These are phyloP conservation scores for Hypoxylon sp. DNA, from an alignment of 2,329 filamentous ascomycete species.

Conservation along the genomic window DNA sequence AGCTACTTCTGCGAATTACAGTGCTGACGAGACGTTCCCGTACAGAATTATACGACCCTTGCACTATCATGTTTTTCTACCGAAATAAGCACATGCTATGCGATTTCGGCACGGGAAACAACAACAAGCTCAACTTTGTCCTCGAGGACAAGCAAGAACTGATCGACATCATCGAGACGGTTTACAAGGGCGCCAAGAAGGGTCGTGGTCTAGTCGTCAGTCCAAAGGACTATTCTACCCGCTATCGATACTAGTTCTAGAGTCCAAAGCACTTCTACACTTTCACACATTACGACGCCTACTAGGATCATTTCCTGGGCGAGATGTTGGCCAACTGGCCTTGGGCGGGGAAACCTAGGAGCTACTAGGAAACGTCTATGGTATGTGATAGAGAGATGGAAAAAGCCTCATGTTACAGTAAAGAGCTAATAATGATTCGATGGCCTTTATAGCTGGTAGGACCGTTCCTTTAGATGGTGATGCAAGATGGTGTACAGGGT, in stretches of 20 bases:
- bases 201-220: conserved; percentile 95
- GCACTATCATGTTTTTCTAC: conserved; percentile 97
- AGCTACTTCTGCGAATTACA: conserved; percentile 44
- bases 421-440: conserved; percentile 28
- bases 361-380: conserved; percentile 20
- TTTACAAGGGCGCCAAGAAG: conserved; percentile 99
- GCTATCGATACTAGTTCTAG: conserved; percentile 52
- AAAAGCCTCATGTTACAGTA: conserved; percentile 8
- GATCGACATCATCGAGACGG: conserved; percentile 98
- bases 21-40: conserved; percentile 12
- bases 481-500: conserved; percentile 16
- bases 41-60: conserved; percentile 82
- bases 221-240: conserved; percentile 77
- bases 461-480: neutral
- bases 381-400: conserved; percentile 29
- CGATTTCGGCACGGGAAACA: conserved; percentile 98
- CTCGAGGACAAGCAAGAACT: conserved; percentile 98
- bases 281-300: neutral
- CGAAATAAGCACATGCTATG: conserved; percentile 99
- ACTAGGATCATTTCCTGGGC: neutral
- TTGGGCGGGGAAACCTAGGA: neutral
- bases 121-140: conserved; percentile 98
- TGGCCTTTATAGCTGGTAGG: conserved; percentile 12
- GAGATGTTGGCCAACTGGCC: neutral
- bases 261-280: neutral